These are phyloP conservation scores for Myochromella boudieri DNA, from an alignment of 768 basidiomycete genomes.

Conservation along the genomic window DNA sequence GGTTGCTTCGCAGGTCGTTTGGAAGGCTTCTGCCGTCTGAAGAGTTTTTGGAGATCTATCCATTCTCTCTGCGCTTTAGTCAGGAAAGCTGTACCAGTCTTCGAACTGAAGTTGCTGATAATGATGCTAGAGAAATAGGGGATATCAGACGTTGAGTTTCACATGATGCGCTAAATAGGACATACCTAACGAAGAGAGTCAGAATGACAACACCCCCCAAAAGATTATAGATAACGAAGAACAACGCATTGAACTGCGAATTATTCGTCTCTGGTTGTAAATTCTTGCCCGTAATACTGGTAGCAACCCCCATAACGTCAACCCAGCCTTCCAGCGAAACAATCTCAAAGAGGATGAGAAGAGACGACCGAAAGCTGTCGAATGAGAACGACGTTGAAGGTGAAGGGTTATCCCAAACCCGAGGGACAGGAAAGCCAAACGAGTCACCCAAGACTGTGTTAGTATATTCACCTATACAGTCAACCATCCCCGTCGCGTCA, in stretches of 20 bases:
- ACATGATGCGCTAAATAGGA: slow-evolving; percentile 1
- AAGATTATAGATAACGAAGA: slow-evolving; percentile 89
- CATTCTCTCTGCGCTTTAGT: slow-evolving; percentile 89
- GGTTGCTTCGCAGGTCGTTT: slow-evolving; percentile 73
- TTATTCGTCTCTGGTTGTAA: slow-evolving; percentile 72
- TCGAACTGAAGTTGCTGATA: slow-evolving; percentile 87
- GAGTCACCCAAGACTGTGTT: slow-evolving; percentile 59
- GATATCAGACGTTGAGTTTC: slow-evolving; percentile 9
- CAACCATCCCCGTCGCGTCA: slow-evolving; percentile 47
- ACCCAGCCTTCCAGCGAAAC: slow-evolving; percentile 96
- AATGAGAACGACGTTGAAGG: slow-evolving; percentile 86
- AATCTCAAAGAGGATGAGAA: slow-evolving; percentile 94
- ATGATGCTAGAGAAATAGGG: slow-evolving; percentile 70
- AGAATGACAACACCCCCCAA: slow-evolving; percentile 88
- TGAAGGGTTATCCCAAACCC: slow-evolving; percentile 87
- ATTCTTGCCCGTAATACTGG: slow-evolving; percentile 70
- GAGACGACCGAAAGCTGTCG: slow-evolving; percentile 78
- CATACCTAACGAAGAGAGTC: slow-evolving; percentile 87
- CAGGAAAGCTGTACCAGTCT: slow-evolving; percentile 83
- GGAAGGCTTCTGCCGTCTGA: slow-evolving; percentile 84
- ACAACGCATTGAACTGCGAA: slow-evolving; percentile 82
- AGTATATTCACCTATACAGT: slow-evolving; percentile 76
- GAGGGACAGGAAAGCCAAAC: slow-evolving; percentile 74
- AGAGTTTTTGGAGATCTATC: slow-evolving; percentile 89
- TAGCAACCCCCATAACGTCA: slow-evolving; percentile 84